Base-by-base conservation (phyloP, 2,329 filamentous ascomycete species). In the Arthrobotrys musiformis region DNA sequence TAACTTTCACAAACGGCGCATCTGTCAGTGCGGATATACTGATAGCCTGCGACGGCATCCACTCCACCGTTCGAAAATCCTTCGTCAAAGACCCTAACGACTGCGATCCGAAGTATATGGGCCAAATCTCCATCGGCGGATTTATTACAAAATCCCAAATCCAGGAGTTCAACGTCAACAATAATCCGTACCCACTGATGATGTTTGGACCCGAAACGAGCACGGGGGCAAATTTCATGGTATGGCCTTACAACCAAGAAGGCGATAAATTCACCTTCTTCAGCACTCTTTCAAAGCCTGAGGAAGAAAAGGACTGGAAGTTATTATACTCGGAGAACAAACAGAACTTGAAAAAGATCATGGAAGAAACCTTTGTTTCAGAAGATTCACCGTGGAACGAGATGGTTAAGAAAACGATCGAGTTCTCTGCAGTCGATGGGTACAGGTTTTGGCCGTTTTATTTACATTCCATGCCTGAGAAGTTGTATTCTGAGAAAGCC, bases 11-110 rank as follows among this genome's bases (percentile, higher is more conserved):
- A 15, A 81, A 82, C 68, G 81, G 81, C 6, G 79, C 54, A 2
- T 63, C 70, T 13, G 70, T 67, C 5, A 77, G 67, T 3, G 81
- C 79, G 2, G 80, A 82, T 70, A 69, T 83, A n/a, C 73, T 83
- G 5, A 74, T 83, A 15, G 82, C 80, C 1, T 81, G 81, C 64
- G 82, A 83, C 68, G 83, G 83, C 13, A 81, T 83, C 33, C 82
- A 83, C 69, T 83, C 82, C 1, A 78, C 79, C 1, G 79, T 83
- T 11, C 79, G 82, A 1, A 78, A 76, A 60, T 76, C 48, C 37
- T 70, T 76, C 48, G 35, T 76, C 19, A 46, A 63, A n/a, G 60
- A 76, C 19, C 72, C 72, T 1, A 33, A 63, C 13, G 64, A 63
- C 40, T 61, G 50, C n/a, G 60, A 69, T 8, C 63, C 72, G 13